Percentiles rank a stretch among this genome's conserved stretches.
Conservation (phyloP, 768 basidiomycete genomes). For the Suillus weaverae region DNA sequence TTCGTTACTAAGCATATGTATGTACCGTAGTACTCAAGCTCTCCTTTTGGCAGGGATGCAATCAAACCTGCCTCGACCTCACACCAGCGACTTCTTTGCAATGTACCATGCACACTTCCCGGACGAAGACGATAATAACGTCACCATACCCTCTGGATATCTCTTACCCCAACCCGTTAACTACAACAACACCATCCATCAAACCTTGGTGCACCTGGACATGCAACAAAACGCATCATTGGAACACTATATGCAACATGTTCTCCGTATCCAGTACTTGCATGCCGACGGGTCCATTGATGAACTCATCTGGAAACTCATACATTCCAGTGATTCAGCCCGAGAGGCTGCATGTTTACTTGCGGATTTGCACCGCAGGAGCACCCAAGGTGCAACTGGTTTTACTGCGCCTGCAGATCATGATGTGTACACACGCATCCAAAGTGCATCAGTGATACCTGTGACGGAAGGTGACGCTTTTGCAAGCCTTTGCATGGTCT, state of each 20-base stretch:
- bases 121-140: slow-evolving; percentile 22
- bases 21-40: slow-evolving; percentile 66
- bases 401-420: slow-evolving; percentile 25
- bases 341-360: slow-evolving; percentile 63
- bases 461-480: slow-evolving; percentile 68
- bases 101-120: slow-evolving; percentile 12
- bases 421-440: slow-evolving; percentile 14
- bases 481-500: slow-evolving; percentile 74
- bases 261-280: slow-evolving; percentile 68
- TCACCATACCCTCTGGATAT: slow-evolving; percentile 22
- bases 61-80: slow-evolving; percentile 28
- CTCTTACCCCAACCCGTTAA: slow-evolving; percentile 10
- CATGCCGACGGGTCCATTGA: slow-evolving; percentile 54
- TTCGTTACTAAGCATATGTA: slow-evolving; percentile 66
- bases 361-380: slow-evolving; percentile 52
- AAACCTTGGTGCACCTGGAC: slow-evolving; percentile 14
- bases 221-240: slow-evolving; percentile 22
- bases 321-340: slow-evolving; percentile 47
- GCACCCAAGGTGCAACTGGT: slow-evolving; percentile 20
- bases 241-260: slow-evolving; percentile 56
- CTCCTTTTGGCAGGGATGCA: slow-evolving; percentile 50
- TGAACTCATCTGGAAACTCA: slow-evolving; percentile 50
- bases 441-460: background rate
- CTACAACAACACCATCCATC: slow-evolving; percentile 11
- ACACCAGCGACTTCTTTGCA: slow-evolving; percentile 29